These are phyloP conservation scores for Globisporangium paroecandrum DNA, from an alignment of 352 stramenopile species.

Conservation along the genomic window DNA sequence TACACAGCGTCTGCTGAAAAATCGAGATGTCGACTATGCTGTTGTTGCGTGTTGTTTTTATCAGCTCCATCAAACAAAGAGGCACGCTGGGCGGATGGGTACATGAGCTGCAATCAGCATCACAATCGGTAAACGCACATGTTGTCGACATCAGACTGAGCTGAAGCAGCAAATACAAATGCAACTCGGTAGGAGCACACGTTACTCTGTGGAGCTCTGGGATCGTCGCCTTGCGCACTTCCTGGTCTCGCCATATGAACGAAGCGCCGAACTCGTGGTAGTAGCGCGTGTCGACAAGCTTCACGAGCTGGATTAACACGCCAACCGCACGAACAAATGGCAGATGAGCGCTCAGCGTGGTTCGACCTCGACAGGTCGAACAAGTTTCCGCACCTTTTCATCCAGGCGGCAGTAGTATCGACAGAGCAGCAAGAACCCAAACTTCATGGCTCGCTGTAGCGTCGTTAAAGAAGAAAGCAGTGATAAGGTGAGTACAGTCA, in stretches of 20 bases:
- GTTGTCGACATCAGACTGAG: neutral
- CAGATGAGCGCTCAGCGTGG: neutral
- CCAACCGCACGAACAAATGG: neutral
- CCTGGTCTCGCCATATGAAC: constrained; percentile 54
- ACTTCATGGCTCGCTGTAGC: constrained; percentile 52
- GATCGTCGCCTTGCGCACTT: constrained; percentile 37
- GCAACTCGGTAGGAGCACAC: neutral
- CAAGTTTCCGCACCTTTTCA: constrained; percentile 35
- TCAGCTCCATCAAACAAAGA: neutral
- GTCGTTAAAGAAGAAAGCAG: neutral
- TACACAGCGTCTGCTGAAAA: constrained; percentile 48
- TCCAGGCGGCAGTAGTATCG: constrained; percentile 64
- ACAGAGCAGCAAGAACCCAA: constrained; percentile 62
- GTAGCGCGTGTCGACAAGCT: constrained; percentile 52
- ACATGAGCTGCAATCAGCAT: constrained; percentile 9
- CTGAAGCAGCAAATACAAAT: neutral
- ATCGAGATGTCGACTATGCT: constrained; percentile 22
- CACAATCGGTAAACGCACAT: neutral
- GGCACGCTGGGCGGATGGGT: neutral
- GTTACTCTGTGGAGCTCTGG: constrained; percentile 37
- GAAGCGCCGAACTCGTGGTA: constrained; percentile 58
- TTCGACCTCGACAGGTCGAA: neutral
- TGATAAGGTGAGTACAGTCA: neutral
- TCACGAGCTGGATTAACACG: constrained; percentile 27
- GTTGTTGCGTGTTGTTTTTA: neutral